Conservation (phyloP, 495 filamentous ascomycete species). For the Trichoderma erinaceum region DNA sequence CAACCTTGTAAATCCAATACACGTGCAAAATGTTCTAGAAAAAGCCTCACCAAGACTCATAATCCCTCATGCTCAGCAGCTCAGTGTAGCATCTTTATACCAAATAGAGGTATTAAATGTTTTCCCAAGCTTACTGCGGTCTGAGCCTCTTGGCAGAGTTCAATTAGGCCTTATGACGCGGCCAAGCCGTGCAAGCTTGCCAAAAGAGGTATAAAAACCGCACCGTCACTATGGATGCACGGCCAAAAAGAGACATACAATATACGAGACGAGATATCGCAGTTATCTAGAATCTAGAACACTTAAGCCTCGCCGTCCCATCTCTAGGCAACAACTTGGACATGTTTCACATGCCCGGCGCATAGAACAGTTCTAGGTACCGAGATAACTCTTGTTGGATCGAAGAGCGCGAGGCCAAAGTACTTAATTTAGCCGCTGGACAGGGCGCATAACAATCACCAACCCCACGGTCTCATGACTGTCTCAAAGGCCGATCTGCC, state of each 20-base stretch:
- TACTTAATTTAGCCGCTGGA: neutral
- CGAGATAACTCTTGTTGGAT: neutral
- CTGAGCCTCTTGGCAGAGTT: neutral
- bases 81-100: no score
- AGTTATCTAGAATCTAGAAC: neutral
- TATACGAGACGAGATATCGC: neutral
- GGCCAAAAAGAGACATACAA: neutral
- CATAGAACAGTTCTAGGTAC: neutral
- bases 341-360: neutral
- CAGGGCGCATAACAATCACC: neutral
- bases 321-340: neutral
- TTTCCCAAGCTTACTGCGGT: no score
- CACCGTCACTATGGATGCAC: neutral
- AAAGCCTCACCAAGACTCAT: no score
- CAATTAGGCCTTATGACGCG: neutral
- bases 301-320: neutral
- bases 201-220: neutral
- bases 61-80: no score
- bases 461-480: constrained; percentile 13
- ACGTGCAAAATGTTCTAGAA: no score
- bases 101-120: no score
- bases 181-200: neutral
- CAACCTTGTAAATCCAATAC: no score
- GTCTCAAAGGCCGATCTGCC: neutral
- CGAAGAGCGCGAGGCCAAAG: neutral